Conservation (phyloP, 2,329 filamentous ascomycete species). For the Claviceps sp. region DNA sequence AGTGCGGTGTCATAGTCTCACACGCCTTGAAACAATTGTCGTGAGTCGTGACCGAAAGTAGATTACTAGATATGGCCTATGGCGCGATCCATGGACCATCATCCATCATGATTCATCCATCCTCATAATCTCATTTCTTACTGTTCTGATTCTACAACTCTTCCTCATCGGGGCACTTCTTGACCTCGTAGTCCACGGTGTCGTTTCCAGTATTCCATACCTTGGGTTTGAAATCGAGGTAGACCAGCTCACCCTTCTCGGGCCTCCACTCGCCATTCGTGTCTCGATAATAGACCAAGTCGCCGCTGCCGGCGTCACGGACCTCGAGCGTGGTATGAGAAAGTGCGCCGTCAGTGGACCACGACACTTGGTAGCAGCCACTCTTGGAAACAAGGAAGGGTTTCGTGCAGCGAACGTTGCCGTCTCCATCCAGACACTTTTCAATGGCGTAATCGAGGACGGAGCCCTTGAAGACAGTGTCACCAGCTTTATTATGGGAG, state of each 20-base stretch:
- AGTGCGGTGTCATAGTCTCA: too few species aligned
- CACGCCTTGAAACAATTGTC: too few species aligned
- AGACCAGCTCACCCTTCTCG: conserved; percentile 30
- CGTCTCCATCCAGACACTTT: conserved; percentile 25
- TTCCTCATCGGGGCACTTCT: conserved; percentile 4
- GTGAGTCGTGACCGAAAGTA: too few species aligned
- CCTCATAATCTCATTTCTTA: too few species aligned
- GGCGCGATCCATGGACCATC: too few species aligned
- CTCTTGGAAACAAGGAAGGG: conserved; percentile 25
- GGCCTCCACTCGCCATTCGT: conserved; percentile 31
- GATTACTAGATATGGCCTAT: too few species aligned
- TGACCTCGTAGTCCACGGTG: conserved; percentile 29
- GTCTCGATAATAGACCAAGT: conserved; percentile 31
- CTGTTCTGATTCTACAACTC: background rate
- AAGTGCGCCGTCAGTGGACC: conserved; percentile 23
- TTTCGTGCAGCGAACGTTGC: conserved; percentile 24
- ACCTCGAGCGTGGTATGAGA: conserved; percentile 27
- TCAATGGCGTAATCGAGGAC: conserved; percentile 29
- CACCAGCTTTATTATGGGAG: conserved; percentile 4
- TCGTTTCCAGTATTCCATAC: conserved; percentile 28
- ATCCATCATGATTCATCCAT: too few species aligned
- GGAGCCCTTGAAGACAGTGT: conserved; percentile 17
- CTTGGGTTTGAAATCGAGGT: conserved; percentile 33
- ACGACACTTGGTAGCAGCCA: conserved; percentile 27
- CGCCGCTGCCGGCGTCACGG: conserved; percentile 21